Base-by-base conservation (phyloP, 768 basidiomycete genomes). In the Leccinum truebloodii region DNA sequence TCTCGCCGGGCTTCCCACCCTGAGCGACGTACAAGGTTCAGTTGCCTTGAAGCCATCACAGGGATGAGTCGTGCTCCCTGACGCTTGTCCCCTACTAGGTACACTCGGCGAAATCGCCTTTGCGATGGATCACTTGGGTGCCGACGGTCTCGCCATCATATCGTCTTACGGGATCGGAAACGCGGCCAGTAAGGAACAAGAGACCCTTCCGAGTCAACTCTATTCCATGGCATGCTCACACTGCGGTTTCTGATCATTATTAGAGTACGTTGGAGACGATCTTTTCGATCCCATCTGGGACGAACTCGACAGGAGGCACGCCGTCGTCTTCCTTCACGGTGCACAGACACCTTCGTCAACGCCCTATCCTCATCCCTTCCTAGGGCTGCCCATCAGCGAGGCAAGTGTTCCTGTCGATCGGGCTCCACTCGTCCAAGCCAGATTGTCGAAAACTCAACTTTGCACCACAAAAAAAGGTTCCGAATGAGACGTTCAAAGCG, bases 401-500 rank as follows among this genome's bases (percentile, higher is more conserved):
- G 89, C 86, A 68, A 58, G 71, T 53, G 18, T 22, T 28, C 54
- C 48, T 41, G 20, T 52, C 61, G 53, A 59, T 58, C 54, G 49
- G 49, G 60, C 34, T n/a, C 26, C 53, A 58, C 49, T 50, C 57
- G 24, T 37, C 13, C 10, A 52, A 39, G n/a, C 12, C 10, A 30
- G 41, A 44, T 10, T 10, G 54, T 8, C 28, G 16, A 4, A 59
- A 59, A 55, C 60, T 24, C 55, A 55, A 63, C 60, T 24, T 59
- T 55, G 37, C 28, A 35, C 22, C 48, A 12, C 4, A 34, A 34
- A 41, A 44, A 58, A 58, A 91, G 89, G 88, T 89, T 0, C 90
- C 89, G 7, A 87, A 90, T 69, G 90, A 92, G 73, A 92, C 90
- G 0, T 90, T 85, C 79, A 91, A 90, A 75, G 90, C 88, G 2